Percentiles rank a stretch among this genome's conserved stretches.
Evolutionary conservation across 805 yeast species (phyloP).

Genomic region (Metschnikowia reukaufii): DNA sequence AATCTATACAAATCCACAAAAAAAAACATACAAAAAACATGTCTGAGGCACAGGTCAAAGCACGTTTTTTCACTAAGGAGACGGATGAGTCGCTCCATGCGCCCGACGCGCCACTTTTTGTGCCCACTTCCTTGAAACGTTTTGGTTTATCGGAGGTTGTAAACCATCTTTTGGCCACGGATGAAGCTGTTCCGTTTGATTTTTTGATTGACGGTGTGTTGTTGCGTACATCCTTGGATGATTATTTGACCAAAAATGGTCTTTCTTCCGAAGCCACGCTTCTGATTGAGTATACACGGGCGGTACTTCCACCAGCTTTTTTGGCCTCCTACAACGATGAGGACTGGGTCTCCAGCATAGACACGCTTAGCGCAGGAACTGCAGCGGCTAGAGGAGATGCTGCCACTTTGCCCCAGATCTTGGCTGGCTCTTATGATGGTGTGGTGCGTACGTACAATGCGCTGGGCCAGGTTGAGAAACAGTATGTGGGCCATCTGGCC

Average conservation of each 20-base stretch:
- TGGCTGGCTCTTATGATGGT: slow-evolving; percentile 94
- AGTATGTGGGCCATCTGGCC: slow-evolving; percentile 84
- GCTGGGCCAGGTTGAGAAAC: slow-evolving; percentile 77
- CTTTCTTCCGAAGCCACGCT: slow-evolving; percentile 78
- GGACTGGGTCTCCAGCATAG: slow-evolving; percentile 90
- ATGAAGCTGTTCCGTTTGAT: slow-evolving; percentile 80
- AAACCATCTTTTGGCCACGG: slow-evolving; percentile 73
- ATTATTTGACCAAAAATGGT: slow-evolving; percentile 73
- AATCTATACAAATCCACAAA: slow-evolving; percentile 1
- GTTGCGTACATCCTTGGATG: slow-evolving; percentile 74
- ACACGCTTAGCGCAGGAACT: slow-evolving; percentile 43
- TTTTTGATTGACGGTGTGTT: slow-evolving; percentile 85
- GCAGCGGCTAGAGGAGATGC: slow-evolving; percentile 24
- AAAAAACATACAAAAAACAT: slow-evolving; percentile 9
- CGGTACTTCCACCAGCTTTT: slow-evolving; percentile 91
- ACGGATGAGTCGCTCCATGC: slow-evolving; percentile 71
- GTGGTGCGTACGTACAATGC: slow-evolving; percentile 85
- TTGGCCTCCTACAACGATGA: slow-evolving; percentile 86
- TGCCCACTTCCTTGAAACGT: slow-evolving; percentile 82
- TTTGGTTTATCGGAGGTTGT: slow-evolving; percentile 94
- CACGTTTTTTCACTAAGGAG: slow-evolving; percentile 84
- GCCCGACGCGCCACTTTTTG: slow-evolving; percentile 76
- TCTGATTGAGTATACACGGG: slow-evolving; percentile 85
- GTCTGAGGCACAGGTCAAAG: slow-evolving; percentile 64
- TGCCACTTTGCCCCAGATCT: slow-evolving; percentile 51